phyloP scores from a whole-genome alignment of 768 basidiomycete genomes.

The Termitomyces sp. region DNA sequence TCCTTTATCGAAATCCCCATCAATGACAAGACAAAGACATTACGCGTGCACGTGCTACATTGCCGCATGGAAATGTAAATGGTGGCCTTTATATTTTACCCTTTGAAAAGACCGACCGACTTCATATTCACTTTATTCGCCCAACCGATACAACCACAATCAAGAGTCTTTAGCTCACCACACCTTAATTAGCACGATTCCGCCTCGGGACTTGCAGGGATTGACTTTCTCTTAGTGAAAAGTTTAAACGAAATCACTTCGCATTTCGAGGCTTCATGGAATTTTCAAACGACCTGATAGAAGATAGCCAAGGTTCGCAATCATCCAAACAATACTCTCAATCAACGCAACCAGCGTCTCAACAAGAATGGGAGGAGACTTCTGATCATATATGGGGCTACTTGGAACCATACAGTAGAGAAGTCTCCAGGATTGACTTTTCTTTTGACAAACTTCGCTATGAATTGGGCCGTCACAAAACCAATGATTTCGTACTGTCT shows the following conservation, averaged over 20 bases:
- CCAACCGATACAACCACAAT: too few species aligned
- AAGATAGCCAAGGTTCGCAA: slow-evolving; percentile 18
- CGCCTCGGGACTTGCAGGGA: neutral
- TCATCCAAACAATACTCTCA: slow-evolving; percentile 23
- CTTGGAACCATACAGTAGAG: slow-evolving; percentile 55
- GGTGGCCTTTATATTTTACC: neutral
- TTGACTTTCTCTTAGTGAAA: neutral
- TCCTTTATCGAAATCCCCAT: neutral
- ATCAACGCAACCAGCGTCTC: slow-evolving; percentile 38
- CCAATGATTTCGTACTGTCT: slow-evolving; percentile 48
- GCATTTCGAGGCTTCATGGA: slow-evolving; percentile 5
- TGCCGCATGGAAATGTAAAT: neutral
- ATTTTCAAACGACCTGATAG: neutral
- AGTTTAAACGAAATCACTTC: neutral
- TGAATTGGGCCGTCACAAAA: slow-evolving; percentile 45
- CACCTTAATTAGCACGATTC: neutral
- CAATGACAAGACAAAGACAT: neutral
- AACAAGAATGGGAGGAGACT: slow-evolving; percentile 16
- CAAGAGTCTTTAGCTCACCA: neutral
- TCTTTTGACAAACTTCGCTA: slow-evolving; percentile 42
- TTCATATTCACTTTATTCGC: neutral
- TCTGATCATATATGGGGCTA: slow-evolving; percentile 61
- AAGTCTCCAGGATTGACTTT: slow-evolving; percentile 54
- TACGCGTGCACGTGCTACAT: neutral
- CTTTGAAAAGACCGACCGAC: neutral